Base-by-base conservation (phyloP, 345 rosid genomes). In the Erodium maritimum region DNA sequence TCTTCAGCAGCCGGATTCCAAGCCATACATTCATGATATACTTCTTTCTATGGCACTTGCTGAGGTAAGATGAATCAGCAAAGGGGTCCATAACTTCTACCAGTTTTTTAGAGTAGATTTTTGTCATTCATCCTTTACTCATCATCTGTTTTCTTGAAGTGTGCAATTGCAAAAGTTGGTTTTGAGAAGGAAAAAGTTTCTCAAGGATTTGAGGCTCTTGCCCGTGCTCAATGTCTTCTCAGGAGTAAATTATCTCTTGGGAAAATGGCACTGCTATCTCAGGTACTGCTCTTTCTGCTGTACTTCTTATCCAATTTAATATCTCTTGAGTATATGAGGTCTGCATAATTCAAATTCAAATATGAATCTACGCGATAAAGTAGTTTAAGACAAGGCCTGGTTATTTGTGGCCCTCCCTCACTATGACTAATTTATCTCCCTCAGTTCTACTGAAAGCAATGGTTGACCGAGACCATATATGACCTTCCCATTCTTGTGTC, bases 131-230 rank as follows among this genome's bases (percentile, higher is more conserved):
- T 74, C 76, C 73, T 70, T 75, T 68, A 68, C 87, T 80, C 67
- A 86, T 84, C 73, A 69, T 84, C 76, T 66, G 74, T 84, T 81
- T 78, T 80, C 82, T 80, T 87, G 82, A 82, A 93, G 96, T 93
- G 96, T 82, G 93, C 91, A 51, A 81, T 85, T 66, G 96, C 99
- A 50, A 89, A 87, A 78, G 71, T 58, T 75, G 78, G 82, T 67
- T 83, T 93, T 56, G 91, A 89, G 79, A 87, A 79, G 82, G 85
- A 78, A 77, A 89, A 80, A 73, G 84, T 89, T 57, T 82, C 91
- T 54, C 84, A 67, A 73, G 99, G 99, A 67, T 89, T 93, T 76
- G 99, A 89, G 78, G 96, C 99, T 71, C 95, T 93, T 75, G 95
- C 95, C 56, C 94, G 85, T 53, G 95, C 99, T 53, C 99, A 93